Evolutionary conservation across 2,329 filamentous ascomycete genomes (phyloP), one percentile per base, ranked within the genome.

Genomic region (Fusarium chaquense): DNA sequence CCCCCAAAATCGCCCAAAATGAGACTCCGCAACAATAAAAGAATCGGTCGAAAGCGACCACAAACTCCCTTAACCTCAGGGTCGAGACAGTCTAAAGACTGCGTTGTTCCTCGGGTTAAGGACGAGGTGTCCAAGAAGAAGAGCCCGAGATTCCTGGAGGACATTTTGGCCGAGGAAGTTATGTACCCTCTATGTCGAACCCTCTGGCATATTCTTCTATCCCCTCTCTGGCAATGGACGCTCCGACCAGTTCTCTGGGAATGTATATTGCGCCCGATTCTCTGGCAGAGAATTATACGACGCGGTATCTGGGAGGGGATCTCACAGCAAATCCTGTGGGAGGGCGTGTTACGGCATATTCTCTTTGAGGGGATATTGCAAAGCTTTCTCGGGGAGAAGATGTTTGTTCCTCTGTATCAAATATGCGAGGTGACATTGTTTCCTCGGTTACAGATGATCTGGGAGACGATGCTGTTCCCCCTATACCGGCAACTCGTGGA

Each of bases 331-430:
- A 16, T 45, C 6, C 2, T 45, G 9, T 45, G 16, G 16, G 43
- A 45, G 5, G 24, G 43, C 11, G 15, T 45, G 10, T 6, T 45
- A 18, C 26, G 16, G 11, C 24, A 28, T 5, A n/a, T 45, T 13
- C 5, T 45, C 26, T 45, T 45, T 13, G 16, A 45, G 16, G 26
- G 16, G 11, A 13, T 45, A 4, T 7, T 30, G 7, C 43, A 45
- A n/a, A 2, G 5, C 0, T 0, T 30, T 20, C 1, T 45, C 0
- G 24, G 43, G 6, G 18, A 45, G 10, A 30, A 10, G 11, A 9
- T 30, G 15, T 45, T 45, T n/a, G 9, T 18, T n/a, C 43, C 26
- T 30, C 16, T 45, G 3, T n/a, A n/a, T n/a, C 16, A 13, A 3
- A n/a, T 30, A 11, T 45, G 43, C 4, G 18, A 45, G 26, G 26